Base-by-base conservation (phyloP, 2,329 filamentous ascomycete species). In the Cryphonectria naterciae region DNA sequence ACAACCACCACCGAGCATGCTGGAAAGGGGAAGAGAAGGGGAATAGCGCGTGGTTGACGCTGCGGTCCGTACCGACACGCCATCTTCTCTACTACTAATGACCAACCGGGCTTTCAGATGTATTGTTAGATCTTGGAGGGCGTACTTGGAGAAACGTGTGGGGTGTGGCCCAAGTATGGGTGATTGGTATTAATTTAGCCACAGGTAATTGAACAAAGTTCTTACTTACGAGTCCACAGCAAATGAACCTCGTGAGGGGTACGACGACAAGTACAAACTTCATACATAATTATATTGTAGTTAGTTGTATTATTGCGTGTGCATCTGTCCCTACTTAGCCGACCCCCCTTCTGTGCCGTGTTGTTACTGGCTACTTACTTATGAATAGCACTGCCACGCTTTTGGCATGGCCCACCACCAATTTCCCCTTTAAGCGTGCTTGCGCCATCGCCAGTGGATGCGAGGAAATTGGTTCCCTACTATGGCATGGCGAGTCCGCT, bases 401-500 rank as follows among this genome's bases (percentile, higher is more conserved):
- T 3, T 4, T 1, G 7, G 22, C 22, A 37, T 43, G 65, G 15
- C 54, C 65, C 65, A 61, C 65, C 22, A 15, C 11, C 37, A 61
- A 49, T 68, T 68, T 61, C 65, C 52, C 15, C 17, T 68, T 49
- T 61, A 25, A 41, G 15, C 39, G 13, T 61, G 28, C 19, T 35
- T 22, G 37, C 28, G 32, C 28, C 46, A n/a, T 11, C 17, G 32
- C 46, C n/a, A 49, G 65, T 61, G 65, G 65, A 46, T 61, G 15
- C n/a, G 25, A 19, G 65, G 65, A 68, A 10, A 68, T 68, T 68
- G 39, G n/a, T 46, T 46, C 32, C n/a, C 39, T 43, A 39, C 61
- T 46, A 19, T 15, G 28, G 19, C 28, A 64, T 28, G n/a, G 39
- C 61, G 13, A 39, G 43, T 15, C 39, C 61, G 6, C 32, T 61